These are phyloP conservation scores for Epichloe hybrida DNA, from an alignment of 2,329 filamentous ascomycete species.

Conservation along the genomic window DNA sequence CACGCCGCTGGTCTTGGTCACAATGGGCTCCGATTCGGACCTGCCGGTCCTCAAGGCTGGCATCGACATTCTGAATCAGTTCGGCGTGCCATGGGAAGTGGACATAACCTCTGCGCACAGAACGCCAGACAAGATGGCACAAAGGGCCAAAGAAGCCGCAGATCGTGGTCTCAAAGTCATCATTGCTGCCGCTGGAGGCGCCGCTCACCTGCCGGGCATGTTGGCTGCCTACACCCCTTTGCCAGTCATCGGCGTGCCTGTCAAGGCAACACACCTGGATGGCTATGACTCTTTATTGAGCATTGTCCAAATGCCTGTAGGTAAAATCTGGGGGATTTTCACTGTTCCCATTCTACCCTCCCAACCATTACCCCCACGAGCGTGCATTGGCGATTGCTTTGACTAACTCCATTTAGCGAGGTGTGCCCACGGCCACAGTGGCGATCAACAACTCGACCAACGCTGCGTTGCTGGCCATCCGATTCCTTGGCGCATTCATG, in stretches of 20 bases:
- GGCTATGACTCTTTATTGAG: conserved; percentile 58
- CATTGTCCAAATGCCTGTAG: conserved; percentile 65
- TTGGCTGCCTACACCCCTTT: conserved; percentile 55
- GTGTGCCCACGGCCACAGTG: conserved; percentile 61
- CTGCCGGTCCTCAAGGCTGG: conserved; percentile 53
- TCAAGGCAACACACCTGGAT: conserved; percentile 60
- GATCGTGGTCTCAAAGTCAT: conserved; percentile 56
- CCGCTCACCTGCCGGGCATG: conserved; percentile 66
- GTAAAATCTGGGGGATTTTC: conserved; percentile 10
- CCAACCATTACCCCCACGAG: neutral
- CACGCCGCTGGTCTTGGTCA: conserved; percentile 54
- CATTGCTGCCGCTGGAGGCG: conserved; percentile 63
- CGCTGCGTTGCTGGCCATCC: conserved; percentile 56
- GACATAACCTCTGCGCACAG: conserved; percentile 72
- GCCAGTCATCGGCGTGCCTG: conserved; percentile 65
- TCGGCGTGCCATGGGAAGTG: conserved; percentile 57
- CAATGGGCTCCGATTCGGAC: conserved; percentile 76
- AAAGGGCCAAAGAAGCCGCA: conserved; percentile 50
- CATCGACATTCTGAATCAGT: conserved; percentile 52
- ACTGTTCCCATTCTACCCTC: neutral
- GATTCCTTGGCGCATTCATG: conserved; percentile 49
- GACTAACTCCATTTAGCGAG: conserved; percentile 25
- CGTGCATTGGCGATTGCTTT: conserved; percentile 14
- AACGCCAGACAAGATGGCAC: conserved; percentile 56
- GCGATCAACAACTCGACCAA: conserved; percentile 73